phyloP scores from a whole-genome alignment of 2,329 filamentous ascomycete genomes.

The Zymoseptoria tritici region DNA sequence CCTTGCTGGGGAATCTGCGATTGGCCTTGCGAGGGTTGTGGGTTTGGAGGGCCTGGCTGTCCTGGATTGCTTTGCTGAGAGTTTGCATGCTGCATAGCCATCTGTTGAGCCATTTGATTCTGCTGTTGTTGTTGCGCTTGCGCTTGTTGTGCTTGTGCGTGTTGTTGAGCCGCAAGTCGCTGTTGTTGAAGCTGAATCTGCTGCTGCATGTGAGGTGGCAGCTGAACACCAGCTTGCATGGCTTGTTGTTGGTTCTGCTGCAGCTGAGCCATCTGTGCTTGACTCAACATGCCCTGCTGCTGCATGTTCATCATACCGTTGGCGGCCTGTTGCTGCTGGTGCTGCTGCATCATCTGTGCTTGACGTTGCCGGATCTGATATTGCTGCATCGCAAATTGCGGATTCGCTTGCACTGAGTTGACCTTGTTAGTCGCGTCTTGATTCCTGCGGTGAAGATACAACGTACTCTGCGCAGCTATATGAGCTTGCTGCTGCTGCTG shows the following conservation, averaged over 20 bases:
- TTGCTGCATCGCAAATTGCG: slow-evolving; percentile 24
- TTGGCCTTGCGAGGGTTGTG: slow-evolving; percentile 33
- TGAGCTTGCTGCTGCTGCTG: slow-evolving; percentile 31
- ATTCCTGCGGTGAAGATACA: background rate
- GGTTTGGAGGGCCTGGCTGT: slow-evolving; percentile 35
- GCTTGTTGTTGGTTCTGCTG: slow-evolving; percentile 35
- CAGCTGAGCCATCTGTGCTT: slow-evolving; percentile 31
- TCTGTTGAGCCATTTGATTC: slow-evolving; percentile 35
- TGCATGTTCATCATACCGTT: slow-evolving; percentile 18
- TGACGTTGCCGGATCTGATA: slow-evolving; percentile 42
- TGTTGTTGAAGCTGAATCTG: slow-evolving; percentile 34
- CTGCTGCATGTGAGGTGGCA: slow-evolving; percentile 29
- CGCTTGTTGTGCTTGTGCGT: slow-evolving; percentile 33
- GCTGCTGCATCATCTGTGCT: slow-evolving; percentile 35
- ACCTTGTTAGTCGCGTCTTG: background rate
- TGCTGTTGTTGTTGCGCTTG: slow-evolving; percentile 30
- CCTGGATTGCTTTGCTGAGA: slow-evolving; percentile 45
- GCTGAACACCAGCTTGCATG: slow-evolving; percentile 21
- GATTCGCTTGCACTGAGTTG: slow-evolving; percentile 31
- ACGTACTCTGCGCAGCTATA: slow-evolving; percentile 30
- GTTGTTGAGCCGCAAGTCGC: slow-evolving; percentile 23
- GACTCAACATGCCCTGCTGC: slow-evolving; percentile 17
- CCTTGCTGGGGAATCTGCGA: slow-evolving; percentile 32
- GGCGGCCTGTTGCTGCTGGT: slow-evolving; percentile 30
- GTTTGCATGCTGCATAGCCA: slow-evolving; percentile 41